These are phyloP conservation scores for Tolypocladium guangdongense DNA, from an alignment of 2,329 filamentous ascomycete species.

Conservation along the genomic window DNA sequence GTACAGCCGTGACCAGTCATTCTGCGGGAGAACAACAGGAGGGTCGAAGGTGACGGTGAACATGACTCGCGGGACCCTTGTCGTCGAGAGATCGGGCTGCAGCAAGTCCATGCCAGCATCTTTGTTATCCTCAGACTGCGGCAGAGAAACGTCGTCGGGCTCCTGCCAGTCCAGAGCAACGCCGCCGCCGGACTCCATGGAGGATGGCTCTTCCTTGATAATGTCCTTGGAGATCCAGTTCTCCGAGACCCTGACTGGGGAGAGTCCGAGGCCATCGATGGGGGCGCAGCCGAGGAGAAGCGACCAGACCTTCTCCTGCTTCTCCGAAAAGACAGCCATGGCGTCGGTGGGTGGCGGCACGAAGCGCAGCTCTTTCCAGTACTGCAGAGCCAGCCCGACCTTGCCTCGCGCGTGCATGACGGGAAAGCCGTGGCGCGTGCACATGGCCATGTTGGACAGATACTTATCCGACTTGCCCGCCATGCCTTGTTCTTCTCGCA, in stretches of 20 bases:
- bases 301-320: slow-evolving; percentile 47
- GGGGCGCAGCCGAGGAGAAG: slow-evolving; percentile 56
- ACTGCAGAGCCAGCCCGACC: slow-evolving; percentile 63
- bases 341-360: slow-evolving; percentile 26
- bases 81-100: slow-evolving; percentile 29
- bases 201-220: slow-evolving; percentile 42
- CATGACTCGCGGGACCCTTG: slow-evolving; percentile 57
- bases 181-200: slow-evolving; percentile 25
- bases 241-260: slow-evolving; percentile 59
- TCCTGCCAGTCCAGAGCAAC: slow-evolving; percentile 60
- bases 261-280: slow-evolving; percentile 33
- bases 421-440: slow-evolving; percentile 58
- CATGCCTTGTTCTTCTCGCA: slow-evolving; percentile 37
- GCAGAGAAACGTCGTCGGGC: slow-evolving; percentile 53
- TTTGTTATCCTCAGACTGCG: slow-evolving; percentile 31
- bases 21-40: slow-evolving; percentile 57
- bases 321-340: slow-evolving; percentile 25
- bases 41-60: slow-evolving; percentile 69
- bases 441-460: slow-evolving; percentile 50
- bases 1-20: slow-evolving; percentile 51
- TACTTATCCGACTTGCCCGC: slow-evolving; percentile 34
- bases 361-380: slow-evolving; percentile 58
- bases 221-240: slow-evolving; percentile 62
- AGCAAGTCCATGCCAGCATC: slow-evolving; percentile 43
- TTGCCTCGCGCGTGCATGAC: slow-evolving; percentile 57